A percentile compares a stretch with the other conserved stretches of the same genome.
phyloP scores from a whole-genome alignment of 768 basidiomycete genomes.

The Rhodotorula graminis region DNA sequence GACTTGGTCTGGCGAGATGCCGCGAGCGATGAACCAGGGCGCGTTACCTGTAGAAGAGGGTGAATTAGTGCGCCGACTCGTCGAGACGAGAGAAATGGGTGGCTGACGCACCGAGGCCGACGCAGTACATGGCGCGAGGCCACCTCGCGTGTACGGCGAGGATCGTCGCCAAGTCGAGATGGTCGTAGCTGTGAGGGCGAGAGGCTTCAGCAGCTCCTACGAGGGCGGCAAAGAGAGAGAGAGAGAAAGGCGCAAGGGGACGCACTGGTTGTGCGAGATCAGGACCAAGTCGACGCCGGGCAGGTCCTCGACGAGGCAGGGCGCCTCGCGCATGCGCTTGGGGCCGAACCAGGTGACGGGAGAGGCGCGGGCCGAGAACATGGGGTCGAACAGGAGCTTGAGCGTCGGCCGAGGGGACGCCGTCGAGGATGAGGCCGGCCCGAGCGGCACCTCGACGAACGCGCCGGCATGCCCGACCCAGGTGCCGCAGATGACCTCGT shows the following conservation, averaged over 20 bases:
- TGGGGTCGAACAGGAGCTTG: background rate
- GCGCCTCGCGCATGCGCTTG: background rate
- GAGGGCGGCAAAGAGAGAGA: too few relatives aligned
- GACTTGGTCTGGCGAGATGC: slow-evolving; percentile 45
- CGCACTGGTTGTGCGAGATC: background rate
- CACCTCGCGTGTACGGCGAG: slow-evolving; percentile 36
- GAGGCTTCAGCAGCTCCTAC: too few relatives aligned
- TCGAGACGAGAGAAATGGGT: background rate
- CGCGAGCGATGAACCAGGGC: slow-evolving; percentile 43
- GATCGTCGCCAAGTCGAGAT: slow-evolving; percentile 49
- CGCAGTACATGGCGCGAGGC: slow-evolving; percentile 45
- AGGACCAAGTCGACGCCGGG: background rate
- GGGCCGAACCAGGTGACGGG: background rate
- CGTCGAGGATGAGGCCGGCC: too few relatives aligned
- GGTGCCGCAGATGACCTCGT: background rate
- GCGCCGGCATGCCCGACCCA: background rate
- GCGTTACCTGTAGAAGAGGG: slow-evolving; percentile 36
- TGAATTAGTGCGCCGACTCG: too few relatives aligned
- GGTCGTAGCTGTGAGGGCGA: slow-evolving; percentile 47
- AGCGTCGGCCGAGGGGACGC: background rate
- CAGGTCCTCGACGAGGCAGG: background rate
- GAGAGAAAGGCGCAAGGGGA: background rate
- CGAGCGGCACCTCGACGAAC: background rate
- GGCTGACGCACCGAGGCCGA: slow-evolving; percentile 46
- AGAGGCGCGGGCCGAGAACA: background rate